Percentiles rank a stretch among this genome's conserved stretches.
These are phyloP conservation scores for Candida coquimbonensis DNA, from an alignment of 805 yeast species.

Conservation along the genomic window DNA sequence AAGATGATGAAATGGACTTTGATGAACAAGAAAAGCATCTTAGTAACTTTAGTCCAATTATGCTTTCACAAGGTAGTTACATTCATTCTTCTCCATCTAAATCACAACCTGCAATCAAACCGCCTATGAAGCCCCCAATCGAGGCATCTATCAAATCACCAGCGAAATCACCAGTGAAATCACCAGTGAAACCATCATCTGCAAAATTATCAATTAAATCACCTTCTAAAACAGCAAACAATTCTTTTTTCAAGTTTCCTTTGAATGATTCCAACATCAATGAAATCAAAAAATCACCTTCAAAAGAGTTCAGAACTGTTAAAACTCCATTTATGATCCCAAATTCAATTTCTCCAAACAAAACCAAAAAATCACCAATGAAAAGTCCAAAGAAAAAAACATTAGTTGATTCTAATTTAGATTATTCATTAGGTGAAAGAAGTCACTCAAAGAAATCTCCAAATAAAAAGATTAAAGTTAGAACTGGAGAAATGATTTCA, in stretches of 20 bases:
- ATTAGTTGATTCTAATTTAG: constrained; percentile 12
- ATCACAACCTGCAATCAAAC: background rate
- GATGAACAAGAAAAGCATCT: constrained; percentile 11
- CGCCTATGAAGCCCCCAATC: background rate
- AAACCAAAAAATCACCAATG: background rate
- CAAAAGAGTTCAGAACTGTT: constrained; percentile 10
- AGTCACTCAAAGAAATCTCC: constrained; percentile 5
- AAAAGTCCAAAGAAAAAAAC: constrained; percentile 13
- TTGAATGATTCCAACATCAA: no score
- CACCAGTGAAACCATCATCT: background rate
- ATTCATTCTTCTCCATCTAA: constrained; percentile 1
- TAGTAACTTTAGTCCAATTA: constrained; percentile 14
- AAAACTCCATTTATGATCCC: constrained; percentile 7
- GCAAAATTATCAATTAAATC: constrained; percentile 1
- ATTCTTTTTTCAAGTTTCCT: no score
- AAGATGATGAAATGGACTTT: constrained; percentile 6
- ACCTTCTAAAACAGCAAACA: constrained; percentile 12
- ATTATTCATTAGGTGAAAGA: constrained; percentile 3
- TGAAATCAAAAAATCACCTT: no score
- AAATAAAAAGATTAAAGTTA: constrained; percentile 2
- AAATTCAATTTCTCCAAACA: constrained; percentile 9
- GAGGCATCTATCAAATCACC: background rate
- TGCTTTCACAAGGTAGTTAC: background rate
- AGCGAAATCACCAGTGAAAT: background rate
- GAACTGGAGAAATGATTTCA: constrained; percentile 1